Percentiles rank a stretch among this genome's conserved stretches.
Evolutionary conservation across 2,329 filamentous ascomycete genomes (phyloP).

Genomic region (Incumbomyces delicatus): DNA sequence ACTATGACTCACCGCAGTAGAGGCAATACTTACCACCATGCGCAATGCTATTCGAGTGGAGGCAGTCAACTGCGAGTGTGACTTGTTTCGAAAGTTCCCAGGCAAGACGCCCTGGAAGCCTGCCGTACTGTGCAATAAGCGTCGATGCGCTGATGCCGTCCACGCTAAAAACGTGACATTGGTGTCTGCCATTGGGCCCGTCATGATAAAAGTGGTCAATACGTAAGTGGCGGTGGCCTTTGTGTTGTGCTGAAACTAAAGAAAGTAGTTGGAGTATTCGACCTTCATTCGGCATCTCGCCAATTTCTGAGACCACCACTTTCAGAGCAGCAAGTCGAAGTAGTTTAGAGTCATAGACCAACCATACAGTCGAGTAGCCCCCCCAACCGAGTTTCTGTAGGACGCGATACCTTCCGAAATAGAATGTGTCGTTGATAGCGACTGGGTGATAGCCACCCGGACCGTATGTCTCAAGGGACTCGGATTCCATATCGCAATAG

Average conservation of each 20-base stretch:
- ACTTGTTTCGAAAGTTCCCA: no score
- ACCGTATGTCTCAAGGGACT: slow-evolving; percentile 26
- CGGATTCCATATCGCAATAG: no score
- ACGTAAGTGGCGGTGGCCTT: slow-evolving; percentile 9
- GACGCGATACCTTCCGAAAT: slow-evolving; percentile 27
- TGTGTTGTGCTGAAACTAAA: slow-evolving; percentile 8
- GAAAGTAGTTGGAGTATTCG: slow-evolving; percentile 10
- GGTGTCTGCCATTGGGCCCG: slow-evolving; percentile 21
- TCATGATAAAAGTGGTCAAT: slow-evolving; percentile 16
- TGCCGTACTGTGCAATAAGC: no score
- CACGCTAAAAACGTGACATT: slow-evolving; percentile 19
- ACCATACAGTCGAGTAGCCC: slow-evolving; percentile 34
- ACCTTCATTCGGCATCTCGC: slow-evolving; percentile 8
- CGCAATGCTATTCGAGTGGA: no score
- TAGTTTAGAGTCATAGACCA: slow-evolving; percentile 26
- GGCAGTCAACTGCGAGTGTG: no score
- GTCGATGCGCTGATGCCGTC: no score
- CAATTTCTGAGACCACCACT: slow-evolving; percentile 10
- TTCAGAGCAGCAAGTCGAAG: slow-evolving; percentile 11
- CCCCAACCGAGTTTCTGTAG: slow-evolving; percentile 35
- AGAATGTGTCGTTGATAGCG: slow-evolving; percentile 24
- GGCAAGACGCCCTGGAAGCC: no score
- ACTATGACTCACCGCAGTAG: slow-evolving; percentile 10
- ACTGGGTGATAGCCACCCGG: slow-evolving; percentile 28
- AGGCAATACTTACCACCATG: no score